Evolutionary conservation across 2,329 filamentous ascomycete genomes (phyloP).

Genomic region (Paraphaeosphaeria minitans): DNA sequence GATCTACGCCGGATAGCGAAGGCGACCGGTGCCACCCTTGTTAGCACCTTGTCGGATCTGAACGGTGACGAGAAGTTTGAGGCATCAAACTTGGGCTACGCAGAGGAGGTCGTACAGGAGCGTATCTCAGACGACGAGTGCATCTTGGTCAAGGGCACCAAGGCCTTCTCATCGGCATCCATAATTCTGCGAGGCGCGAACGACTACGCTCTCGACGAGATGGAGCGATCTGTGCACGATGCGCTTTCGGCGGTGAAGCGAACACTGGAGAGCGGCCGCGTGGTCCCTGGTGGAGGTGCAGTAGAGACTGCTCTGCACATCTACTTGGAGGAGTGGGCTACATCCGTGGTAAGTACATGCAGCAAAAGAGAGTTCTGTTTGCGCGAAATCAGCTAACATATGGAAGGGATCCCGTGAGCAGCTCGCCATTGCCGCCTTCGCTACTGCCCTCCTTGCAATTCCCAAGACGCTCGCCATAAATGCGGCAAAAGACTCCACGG

Average conservation of each 20-base stretch:
- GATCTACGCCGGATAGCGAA: slow-evolving; percentile 94
- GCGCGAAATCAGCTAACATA: background rate
- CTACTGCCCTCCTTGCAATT: slow-evolving; percentile 89
- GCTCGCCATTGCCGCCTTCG: slow-evolving; percentile 96
- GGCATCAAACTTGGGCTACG: slow-evolving; percentile 82
- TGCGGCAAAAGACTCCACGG: slow-evolving; percentile 93
- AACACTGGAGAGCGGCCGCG: slow-evolving; percentile 93
- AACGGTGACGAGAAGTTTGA: slow-evolving; percentile 99
- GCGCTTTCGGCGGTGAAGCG: slow-evolving; percentile 96
- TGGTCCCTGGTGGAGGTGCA: slow-evolving; percentile 93
- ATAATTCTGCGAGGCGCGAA: slow-evolving; percentile 95
- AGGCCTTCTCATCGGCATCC: slow-evolving; percentile 89
- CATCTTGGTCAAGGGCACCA: slow-evolving; percentile 95
- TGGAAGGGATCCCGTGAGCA: slow-evolving; percentile 84
- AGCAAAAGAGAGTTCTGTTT: background rate
- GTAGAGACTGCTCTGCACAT: slow-evolving; percentile 99
- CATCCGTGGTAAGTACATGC: slow-evolving; percentile 73
- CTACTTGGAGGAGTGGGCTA: slow-evolving; percentile 97
- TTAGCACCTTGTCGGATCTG: slow-evolving; percentile 91
- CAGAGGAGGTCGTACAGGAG: slow-evolving; percentile 97
- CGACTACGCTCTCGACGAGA: slow-evolving; percentile 96
- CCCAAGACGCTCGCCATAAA: slow-evolving; percentile 97
- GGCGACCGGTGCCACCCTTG: slow-evolving; percentile 89
- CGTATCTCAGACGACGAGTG: slow-evolving; percentile 99
- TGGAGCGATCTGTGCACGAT: slow-evolving; percentile 98